These are phyloP conservation scores for Tetrapisispora iriomotensis DNA, from an alignment of 805 yeast species.

Conservation along the genomic window DNA sequence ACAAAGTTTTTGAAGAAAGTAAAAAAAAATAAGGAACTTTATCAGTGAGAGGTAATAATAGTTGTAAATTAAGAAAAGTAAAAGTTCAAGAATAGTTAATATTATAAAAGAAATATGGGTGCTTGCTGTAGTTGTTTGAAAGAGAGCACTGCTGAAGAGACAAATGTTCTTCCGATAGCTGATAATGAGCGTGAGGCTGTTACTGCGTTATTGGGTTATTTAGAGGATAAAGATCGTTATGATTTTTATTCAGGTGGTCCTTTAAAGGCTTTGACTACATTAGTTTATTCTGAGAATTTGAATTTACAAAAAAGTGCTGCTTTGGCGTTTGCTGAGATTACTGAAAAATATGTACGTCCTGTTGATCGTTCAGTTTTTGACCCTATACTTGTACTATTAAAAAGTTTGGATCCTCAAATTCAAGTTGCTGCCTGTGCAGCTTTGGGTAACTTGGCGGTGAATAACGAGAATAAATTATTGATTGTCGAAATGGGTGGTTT, in stretches of 20 bases:
- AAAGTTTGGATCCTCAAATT: slow-evolving; percentile 83
- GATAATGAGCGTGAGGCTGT: slow-evolving; percentile 97
- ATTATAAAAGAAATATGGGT: slow-evolving; percentile 33
- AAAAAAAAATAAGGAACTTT: neutral
- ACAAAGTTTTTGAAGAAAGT: neutral
- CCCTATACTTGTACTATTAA: slow-evolving; percentile 81
- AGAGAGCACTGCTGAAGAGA: slow-evolving; percentile 28
- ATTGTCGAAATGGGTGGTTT: slow-evolving; percentile 98
- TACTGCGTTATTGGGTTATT: slow-evolving; percentile 73
- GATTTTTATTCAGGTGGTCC: slow-evolving; percentile 86
- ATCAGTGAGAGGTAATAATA: neutral
- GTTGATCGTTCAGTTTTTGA: slow-evolving; percentile 87
- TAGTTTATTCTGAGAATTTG: slow-evolving; percentile 89
- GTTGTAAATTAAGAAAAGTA: neutral
- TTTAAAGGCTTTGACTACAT: slow-evolving; percentile 76
- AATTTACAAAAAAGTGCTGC: slow-evolving; percentile 97
- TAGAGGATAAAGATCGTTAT: slow-evolving; percentile 64
- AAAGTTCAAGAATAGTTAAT: neutral
- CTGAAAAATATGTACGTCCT: slow-evolving; percentile 89
- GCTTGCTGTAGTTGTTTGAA: slow-evolving; percentile 41
- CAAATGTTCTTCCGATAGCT: slow-evolving; percentile 67
- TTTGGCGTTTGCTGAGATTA: slow-evolving; percentile 94
- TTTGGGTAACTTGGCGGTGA: slow-evolving; percentile 93
- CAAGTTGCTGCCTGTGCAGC: slow-evolving; percentile 99
- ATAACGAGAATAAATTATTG: slow-evolving; percentile 83